Evolutionary conservation across 2,329 filamentous ascomycete species (phyloP).

Genomic region (Teratosphaeria destructans): DNA sequence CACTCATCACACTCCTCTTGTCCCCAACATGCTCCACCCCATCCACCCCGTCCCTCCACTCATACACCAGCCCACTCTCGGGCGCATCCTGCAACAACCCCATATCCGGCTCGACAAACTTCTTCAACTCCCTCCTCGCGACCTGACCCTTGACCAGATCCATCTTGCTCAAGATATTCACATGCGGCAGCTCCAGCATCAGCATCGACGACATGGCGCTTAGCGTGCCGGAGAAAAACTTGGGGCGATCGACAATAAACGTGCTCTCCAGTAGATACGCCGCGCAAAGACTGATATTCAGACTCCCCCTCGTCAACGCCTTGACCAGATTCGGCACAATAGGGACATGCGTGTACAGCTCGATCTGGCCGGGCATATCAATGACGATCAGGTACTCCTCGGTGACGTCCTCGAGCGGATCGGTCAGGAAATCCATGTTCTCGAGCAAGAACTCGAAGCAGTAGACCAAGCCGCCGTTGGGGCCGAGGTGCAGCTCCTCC

Average conservation of each 20-base stretch:
- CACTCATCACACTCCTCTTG: slow-evolving; percentile 63
- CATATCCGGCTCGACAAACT: slow-evolving; percentile 80
- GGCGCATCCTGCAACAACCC: slow-evolving; percentile 73
- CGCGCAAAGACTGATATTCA: slow-evolving; percentile 87
- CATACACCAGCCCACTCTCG: slow-evolving; percentile 37
- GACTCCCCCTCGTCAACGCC: slow-evolving; percentile 67
- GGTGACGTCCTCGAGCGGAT: slow-evolving; percentile 71
- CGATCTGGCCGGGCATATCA: slow-evolving; percentile 98
- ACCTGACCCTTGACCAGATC: slow-evolving; percentile 88
- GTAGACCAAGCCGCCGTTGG: slow-evolving; percentile 88
- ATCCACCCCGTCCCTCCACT: slow-evolving; percentile 28
- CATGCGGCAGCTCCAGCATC: slow-evolving; percentile 92
- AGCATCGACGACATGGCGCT: slow-evolving; percentile 99
- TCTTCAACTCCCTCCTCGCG: slow-evolving; percentile 75
- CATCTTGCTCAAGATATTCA: slow-evolving; percentile 97
- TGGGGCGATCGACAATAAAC: slow-evolving; percentile 89
- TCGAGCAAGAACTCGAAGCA: slow-evolving; percentile 94
- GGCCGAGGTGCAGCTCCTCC: slow-evolving; percentile 84
- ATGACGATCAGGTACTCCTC: slow-evolving; percentile 97
- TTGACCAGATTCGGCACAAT: slow-evolving; percentile 76
- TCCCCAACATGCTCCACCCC: slow-evolving; percentile 52
- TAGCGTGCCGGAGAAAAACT: slow-evolving; percentile 92
- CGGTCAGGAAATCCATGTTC: slow-evolving; percentile 84
- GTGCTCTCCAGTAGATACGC: slow-evolving; percentile 91
- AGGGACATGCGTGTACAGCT: slow-evolving; percentile 94